Conservation (phyloP, 176 grass and related monocot genomes). For the Rhynchospora tenuis region DNA sequence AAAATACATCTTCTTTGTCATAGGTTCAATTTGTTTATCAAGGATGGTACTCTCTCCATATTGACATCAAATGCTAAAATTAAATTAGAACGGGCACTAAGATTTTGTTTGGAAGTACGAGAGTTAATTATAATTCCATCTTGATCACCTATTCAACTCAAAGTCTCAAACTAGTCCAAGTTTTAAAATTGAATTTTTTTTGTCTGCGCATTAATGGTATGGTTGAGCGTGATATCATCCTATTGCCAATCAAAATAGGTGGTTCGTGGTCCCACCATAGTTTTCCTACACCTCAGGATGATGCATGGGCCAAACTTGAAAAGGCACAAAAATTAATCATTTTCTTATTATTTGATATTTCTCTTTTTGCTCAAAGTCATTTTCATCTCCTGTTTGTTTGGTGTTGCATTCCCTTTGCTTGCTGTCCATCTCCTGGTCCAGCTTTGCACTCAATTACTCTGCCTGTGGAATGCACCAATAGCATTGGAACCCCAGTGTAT, state of each 20-base stretch:
- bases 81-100: not conserved
- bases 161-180: not conserved
- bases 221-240: not conserved
- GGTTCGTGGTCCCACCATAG: not conserved
- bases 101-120: not conserved
- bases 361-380: not conserved
- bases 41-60: not conserved
- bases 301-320: not conserved
- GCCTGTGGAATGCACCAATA: not conserved
- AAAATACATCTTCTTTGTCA: not conserved
- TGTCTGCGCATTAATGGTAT: not conserved
- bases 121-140: not conserved
- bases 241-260: not conserved
- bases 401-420: not conserved
- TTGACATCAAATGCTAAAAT: not conserved
- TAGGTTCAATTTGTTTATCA: not conserved
- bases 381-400: constrained; percentile 13
- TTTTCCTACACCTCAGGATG: not conserved
- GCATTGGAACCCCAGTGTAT: not conserved
- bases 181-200: not conserved
- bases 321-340: not conserved
- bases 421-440: constrained; percentile 4
- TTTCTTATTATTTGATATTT: constrained; percentile 8
- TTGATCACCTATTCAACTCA: not conserved
- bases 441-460: not conserved